A percentile compares a stretch with the other conserved stretches of the same genome.
Evolutionary conservation across 805 yeast species (phyloP).

Genomic region (Starmerella ratchasimensis): DNA sequence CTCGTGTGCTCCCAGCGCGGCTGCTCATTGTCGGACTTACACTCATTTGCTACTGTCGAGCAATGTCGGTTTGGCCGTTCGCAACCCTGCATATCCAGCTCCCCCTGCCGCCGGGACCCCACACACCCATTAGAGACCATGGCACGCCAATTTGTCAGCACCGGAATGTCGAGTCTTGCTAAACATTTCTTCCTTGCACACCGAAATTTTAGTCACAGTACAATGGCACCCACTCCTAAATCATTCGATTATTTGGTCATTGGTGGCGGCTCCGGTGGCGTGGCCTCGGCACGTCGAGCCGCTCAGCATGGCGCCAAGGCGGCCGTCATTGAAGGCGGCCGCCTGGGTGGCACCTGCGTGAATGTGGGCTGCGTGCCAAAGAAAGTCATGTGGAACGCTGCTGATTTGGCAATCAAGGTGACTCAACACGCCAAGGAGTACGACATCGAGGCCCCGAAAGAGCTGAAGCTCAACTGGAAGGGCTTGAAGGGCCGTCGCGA

Average conservation of each 20-base stretch:
- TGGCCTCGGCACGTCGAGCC: constrained; percentile 95
- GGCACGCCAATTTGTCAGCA: no score
- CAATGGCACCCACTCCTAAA: constrained; percentile 40
- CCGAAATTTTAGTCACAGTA: no score
- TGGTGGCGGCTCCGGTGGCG: constrained; percentile 99
- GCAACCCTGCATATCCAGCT: no score
- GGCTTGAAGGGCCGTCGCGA: constrained; percentile 77
- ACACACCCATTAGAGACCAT: no score
- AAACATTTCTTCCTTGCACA: no score
- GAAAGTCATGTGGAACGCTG: constrained; percentile 97
- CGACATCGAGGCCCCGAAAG: constrained; percentile 53
- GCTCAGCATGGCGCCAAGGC: constrained; percentile 83
- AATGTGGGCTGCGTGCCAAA: constrained; percentile 99
- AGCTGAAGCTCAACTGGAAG: constrained; percentile 66
- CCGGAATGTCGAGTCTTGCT: no score
- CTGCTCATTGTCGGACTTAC: no score
- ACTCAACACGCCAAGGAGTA: constrained; percentile 59
- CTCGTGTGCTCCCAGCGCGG: no score
- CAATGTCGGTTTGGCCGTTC: no score
- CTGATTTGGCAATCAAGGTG: constrained; percentile 69
- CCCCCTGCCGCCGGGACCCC: no score
- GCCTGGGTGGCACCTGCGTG: constrained; percentile 95
- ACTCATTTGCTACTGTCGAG: no score
- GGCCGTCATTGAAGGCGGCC: constrained; percentile 63
- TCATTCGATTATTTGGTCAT: constrained; percentile 88